These are phyloP conservation scores for Syzygium syzygioides DNA, from an alignment of 441 rosid genomes.

Conservation along the genomic window DNA sequence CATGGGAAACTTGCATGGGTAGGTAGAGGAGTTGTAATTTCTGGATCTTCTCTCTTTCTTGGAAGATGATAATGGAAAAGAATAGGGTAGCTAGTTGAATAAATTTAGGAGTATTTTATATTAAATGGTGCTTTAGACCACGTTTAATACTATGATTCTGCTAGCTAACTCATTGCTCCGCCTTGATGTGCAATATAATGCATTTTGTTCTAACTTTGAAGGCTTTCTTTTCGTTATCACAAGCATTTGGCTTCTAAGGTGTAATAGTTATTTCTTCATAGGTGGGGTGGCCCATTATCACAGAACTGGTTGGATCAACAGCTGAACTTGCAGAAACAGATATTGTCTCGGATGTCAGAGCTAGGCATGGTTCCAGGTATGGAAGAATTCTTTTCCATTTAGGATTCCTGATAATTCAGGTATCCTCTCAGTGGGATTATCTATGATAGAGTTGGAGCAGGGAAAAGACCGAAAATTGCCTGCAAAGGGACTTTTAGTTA, in stretches of 20 bases:
- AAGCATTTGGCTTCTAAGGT: neutral
- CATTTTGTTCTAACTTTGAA: neutral
- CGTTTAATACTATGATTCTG: neutral
- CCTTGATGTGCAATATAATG: neutral
- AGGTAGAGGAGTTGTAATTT: slow-evolving; percentile 12
- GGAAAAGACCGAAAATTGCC: neutral
- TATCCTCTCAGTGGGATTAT: neutral
- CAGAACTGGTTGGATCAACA: slow-evolving; percentile 85
- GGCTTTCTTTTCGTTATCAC: neutral
- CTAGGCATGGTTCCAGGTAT: slow-evolving; percentile 98
- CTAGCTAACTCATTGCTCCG: neutral
- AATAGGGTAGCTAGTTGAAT: neutral
- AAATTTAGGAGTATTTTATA: neutral
- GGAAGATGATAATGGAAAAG: neutral
- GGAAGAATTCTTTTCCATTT: neutral
- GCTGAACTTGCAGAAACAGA: slow-evolving; percentile 72
- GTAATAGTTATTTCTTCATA: slow-evolving; percentile 11
- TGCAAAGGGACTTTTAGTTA: neutral
- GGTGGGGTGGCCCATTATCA: slow-evolving; percentile 97
- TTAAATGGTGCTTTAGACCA: neutral
- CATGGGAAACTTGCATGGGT: slow-evolving; percentile 99
- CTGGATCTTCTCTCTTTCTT: neutral
- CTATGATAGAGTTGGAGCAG: neutral
- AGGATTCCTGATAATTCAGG: neutral
- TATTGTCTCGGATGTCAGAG: slow-evolving; percentile 78